Conservation (phyloP, 345 rosid genomes). For the Dimocarpus longan region DNA sequence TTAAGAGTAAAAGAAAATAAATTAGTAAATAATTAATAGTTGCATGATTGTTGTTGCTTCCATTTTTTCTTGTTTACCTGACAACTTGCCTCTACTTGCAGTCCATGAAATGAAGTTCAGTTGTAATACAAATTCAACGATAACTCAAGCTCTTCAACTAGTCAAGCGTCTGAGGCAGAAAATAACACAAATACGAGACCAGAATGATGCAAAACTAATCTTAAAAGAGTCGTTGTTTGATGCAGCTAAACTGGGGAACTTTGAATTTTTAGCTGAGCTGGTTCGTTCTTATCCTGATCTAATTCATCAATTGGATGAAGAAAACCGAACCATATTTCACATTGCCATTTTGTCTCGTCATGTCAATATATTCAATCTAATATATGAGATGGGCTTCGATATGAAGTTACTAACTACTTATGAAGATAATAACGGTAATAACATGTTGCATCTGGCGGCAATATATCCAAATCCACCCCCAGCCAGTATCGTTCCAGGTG, state of each 20-base stretch:
- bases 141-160: neutral
- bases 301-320: constrained; percentile 13
- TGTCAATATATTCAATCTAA: constrained; percentile 19
- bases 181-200: neutral
- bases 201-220: neutral
- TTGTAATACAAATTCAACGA: neutral
- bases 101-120: no score
- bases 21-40: no score
- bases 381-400: constrained; percentile 22
- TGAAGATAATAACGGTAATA: neutral
- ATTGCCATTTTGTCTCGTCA: constrained; percentile 28
- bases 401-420: constrained; percentile 15
- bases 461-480: neutral
- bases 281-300: constrained; percentile 21
- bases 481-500: constrained; percentile 18
- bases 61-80: no score
- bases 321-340: constrained; percentile 27
- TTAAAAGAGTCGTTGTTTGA: neutral
- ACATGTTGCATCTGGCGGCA: constrained; percentile 30
- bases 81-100: no score
- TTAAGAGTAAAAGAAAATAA: no score
- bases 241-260: neutral
- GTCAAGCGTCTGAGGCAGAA: neutral
- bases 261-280: neutral
- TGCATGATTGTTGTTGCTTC: no score